Base-by-base conservation (phyloP, 2,329 filamentous ascomycete genomes). In the Pseudogymnoascus sp. region DNA sequence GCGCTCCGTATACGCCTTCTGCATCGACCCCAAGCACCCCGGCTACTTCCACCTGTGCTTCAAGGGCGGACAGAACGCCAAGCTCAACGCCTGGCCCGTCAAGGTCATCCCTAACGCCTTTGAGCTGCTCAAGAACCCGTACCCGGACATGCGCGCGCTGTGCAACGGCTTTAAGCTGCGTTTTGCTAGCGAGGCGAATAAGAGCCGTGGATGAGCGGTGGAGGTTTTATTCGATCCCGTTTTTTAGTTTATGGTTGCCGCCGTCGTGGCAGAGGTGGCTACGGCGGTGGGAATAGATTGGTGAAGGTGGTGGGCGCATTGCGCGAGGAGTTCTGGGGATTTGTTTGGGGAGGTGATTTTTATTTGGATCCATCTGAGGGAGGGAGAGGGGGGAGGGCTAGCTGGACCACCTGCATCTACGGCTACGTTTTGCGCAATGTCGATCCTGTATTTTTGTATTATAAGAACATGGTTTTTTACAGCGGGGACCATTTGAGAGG, bases 31-130 rank as follows among this genome's bases (percentile, higher is more conserved):
- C 36, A 93, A 93, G 76, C 89, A 93, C 73, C 90, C 95, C 0
- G 95, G 95, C 36, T 96, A 96, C 79, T 99, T 99, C 78, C 89
- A 86, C 79, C 84, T 99, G 42, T 96, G 92, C 79, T 99, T 97
- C 85, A 97, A 97, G 79, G 91, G 92, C 23, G 93, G 90, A 66
- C 83, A 87, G 69, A 81, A 83, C 60, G 89, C 91, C 2, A 82
- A 81, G 51, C 85, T 93, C 62, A 86, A 89, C 67, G 86, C 86
- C 57, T 93, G 93, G 87, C 85, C 86, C 4, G 91, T 99, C 67
- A 93, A 95, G 70, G 87, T 97, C 39, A 89, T 97, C 16, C 95
- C 95, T 2, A 90, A 96, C 71, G 95, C 91, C 4, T 99, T 93
- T 73, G 92, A 97, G 78, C 82, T 99, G 71, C 86, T 92, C 77